Base-by-base conservation (phyloP, 2,329 filamentous ascomycete genomes). In the Dothistroma pini region DNA sequence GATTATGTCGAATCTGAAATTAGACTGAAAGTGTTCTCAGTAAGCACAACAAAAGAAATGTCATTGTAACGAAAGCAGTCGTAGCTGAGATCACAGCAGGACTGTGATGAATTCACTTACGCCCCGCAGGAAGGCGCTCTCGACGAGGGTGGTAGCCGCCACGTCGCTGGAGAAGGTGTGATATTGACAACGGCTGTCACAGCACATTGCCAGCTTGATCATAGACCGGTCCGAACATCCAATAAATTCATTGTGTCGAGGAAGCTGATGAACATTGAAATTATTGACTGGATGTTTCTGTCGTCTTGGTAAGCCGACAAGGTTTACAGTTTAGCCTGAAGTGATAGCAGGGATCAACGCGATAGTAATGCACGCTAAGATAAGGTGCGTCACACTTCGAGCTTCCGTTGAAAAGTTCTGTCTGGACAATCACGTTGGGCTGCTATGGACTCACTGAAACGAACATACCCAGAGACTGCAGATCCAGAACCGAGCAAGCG, bases 401-500 rank as follows among this genome's bases (percentile, higher is more conserved):
- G 41, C n/a, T 44, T 44, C 41, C n/a, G 41, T 44, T 19, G 41
- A 44, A 44, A 44, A 44, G 41, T 44, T 44, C 41, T 44, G 41
- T 44, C 41, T 19, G 35, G 8, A 44, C 41, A 44, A n/a, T 19
- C 25, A 29, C 25, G 25, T 29, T 29, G 25, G 25, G n/a, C n/a
- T 44, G n/a, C 41, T 44, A 53, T 53, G 51, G 51, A 53, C 51
- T 53, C 51, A n/a, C 31, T 53, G 25, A 53, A 53, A 35, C 51
- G 51, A 53, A 1, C 51, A 16, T 53, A 53, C 31, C 31, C 51
- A 32, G 51, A 53, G 12, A 53, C 51, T 7, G 31, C 51, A 32
- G 31, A 53, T n/a, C 10, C 51, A 34, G 51, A 53, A 22, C 12
- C 51, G 14, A 53, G 51, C 11, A 53, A 53, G 31, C 14, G 51